Evolutionary conservation across 1,284 basidiomycete species (phyloP).

Genomic region (Ceratobasidium sp.): DNA sequence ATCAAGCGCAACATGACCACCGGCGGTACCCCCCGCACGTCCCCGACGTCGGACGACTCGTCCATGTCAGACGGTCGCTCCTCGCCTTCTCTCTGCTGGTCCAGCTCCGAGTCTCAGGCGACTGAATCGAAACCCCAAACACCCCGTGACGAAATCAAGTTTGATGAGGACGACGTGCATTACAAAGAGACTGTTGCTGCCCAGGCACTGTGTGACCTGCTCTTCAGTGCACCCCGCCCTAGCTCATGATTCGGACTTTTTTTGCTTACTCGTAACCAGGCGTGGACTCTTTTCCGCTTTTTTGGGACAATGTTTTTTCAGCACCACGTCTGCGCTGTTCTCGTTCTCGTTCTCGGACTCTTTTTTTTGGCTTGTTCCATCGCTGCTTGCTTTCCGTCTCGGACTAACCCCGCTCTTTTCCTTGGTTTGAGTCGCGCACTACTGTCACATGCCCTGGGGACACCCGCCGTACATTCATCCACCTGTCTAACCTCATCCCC

Average conservation of each 20-base stretch:
- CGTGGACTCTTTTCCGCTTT: background rate
- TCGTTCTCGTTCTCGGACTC: background rate
- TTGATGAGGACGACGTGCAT: slow-evolving; percentile 30
- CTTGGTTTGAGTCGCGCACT: background rate
- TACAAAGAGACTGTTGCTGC: slow-evolving; percentile 30
- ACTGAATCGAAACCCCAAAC: slow-evolving; percentile 9
- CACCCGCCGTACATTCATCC: background rate
- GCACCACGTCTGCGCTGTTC: no score
- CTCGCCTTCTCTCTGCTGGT: slow-evolving; percentile 15
- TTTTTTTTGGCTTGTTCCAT: background rate
- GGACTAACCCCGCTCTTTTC: background rate
- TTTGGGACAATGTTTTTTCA: background rate
- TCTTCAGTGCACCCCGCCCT: slow-evolving; percentile 26
- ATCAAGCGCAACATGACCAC: slow-evolving; percentile 46
- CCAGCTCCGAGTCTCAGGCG: slow-evolving; percentile 14
- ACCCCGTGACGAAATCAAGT: background rate
- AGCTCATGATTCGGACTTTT: background rate
- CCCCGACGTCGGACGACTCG: slow-evolving; percentile 30
- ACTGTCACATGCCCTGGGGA: background rate
- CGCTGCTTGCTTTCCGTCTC: background rate
- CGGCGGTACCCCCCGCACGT: slow-evolving; percentile 13
- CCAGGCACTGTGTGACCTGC: slow-evolving; percentile 30
- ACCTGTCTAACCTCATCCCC: background rate
- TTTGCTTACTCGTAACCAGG: background rate
- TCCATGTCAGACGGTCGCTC: slow-evolving; percentile 29